A percentile compares a stretch with the other conserved stretches of the same genome.
phyloP scores from a whole-genome alignment of 306 rosid genomes.

The Cyamopsis tetragonoloba region DNA sequence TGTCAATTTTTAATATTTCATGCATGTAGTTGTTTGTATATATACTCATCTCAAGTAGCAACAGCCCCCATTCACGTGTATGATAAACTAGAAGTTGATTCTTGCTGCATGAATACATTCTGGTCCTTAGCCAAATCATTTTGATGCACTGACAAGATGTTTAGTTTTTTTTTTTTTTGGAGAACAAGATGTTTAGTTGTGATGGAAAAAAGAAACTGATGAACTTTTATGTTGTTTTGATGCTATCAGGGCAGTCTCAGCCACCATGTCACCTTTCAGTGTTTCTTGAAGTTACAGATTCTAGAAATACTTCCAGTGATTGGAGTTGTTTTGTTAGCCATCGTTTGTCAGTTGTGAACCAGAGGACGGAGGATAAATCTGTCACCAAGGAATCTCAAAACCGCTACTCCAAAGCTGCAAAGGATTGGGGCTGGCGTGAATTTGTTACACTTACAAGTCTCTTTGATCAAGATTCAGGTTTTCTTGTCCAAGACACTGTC shows the following conservation, averaged over 20 bases:
- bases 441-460: slow-evolving; percentile 98
- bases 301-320: slow-evolving; percentile 89
- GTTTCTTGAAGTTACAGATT: slow-evolving; percentile 98
- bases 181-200: slow-evolving; percentile 13
- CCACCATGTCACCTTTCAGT: slow-evolving; percentile 99
- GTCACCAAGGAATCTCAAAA: slow-evolving; percentile 98
- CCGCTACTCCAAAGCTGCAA: slow-evolving; percentile 99
- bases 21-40: slow-evolving; percentile 26
- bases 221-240: slow-evolving; percentile 34
- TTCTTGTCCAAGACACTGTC: slow-evolving; percentile 93
- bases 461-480: slow-evolving; percentile 99
- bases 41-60: slow-evolving; percentile 31
- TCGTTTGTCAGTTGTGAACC: slow-evolving; percentile 94
- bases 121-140: slow-evolving; percentile 24
- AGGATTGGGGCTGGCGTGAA: slow-evolving; percentile 99
- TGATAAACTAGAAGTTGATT: slow-evolving; percentile 18
- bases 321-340: slow-evolving; percentile 99
- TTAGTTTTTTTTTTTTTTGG: too few species aligned
- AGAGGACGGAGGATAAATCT: slow-evolving; percentile 87
- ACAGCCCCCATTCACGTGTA: slow-evolving; percentile 25
- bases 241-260: slow-evolving; percentile 99
- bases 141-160: slow-evolving; percentile 6
- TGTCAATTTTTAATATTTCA: slow-evolving; percentile 28
- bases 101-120: slow-evolving; percentile 1
- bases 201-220: slow-evolving; percentile 38